Percentiles rank a stretch among this genome's conserved stretches.
phyloP scores from a whole-genome alignment of 2,329 filamentous ascomycete species.

The Corniculantispora saksenae region DNA sequence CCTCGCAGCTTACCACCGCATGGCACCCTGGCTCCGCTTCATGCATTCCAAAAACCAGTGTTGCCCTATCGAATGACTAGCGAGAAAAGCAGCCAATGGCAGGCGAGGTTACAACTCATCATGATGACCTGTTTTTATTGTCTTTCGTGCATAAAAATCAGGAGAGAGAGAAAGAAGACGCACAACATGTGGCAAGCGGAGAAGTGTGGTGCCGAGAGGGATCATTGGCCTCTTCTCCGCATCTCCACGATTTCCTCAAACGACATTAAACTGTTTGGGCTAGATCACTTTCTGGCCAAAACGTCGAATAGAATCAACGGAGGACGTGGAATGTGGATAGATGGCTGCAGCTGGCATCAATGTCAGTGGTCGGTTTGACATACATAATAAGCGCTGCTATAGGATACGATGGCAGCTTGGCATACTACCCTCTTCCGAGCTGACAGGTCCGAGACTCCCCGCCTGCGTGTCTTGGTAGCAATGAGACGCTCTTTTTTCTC shows the following conservation, averaged over 20 bases:
- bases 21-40: slow-evolving; percentile 3
- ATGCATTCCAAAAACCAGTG: neutral
- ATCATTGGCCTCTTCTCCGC: neutral
- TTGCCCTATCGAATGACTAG: neutral
- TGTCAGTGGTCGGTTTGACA: neutral
- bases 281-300: neutral
- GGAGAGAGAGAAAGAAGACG: no score
- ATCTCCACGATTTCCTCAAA: neutral
- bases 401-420: neutral
- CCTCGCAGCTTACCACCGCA: slow-evolving; percentile 2
- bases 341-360: neutral
- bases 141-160: neutral
- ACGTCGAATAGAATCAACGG: neutral
- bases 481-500: neutral
- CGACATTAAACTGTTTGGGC: neutral
- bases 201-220: neutral
- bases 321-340: neutral
- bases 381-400: neutral
- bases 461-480: neutral
- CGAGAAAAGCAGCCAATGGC: neutral
- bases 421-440: neutral
- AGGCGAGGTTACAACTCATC: neutral
- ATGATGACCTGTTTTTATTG: neutral
- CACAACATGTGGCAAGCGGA: neutral
- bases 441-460: slow-evolving; percentile 2